Conservation (phyloP, 768 basidiomycete species). For the Mycena galericulata region DNA sequence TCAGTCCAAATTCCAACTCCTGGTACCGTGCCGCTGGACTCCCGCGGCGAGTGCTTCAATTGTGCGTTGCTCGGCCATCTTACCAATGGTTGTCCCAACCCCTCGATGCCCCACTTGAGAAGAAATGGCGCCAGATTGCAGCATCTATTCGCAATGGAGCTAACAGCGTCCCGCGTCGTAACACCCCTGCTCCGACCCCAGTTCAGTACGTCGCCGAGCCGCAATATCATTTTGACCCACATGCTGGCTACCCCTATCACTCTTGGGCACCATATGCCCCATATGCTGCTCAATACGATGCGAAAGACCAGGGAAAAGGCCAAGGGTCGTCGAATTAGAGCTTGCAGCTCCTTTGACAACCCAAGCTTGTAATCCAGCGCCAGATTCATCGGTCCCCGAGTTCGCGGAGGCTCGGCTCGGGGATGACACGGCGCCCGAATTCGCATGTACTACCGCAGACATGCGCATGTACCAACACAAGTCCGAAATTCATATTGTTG, state of each 20-base stretch:
- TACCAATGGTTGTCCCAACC: too few relatives aligned
- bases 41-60: too few relatives aligned
- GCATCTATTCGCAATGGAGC: too few relatives aligned
- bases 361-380: background rate
- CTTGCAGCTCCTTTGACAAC: constrained; percentile 4
- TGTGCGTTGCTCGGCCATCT: too few relatives aligned
- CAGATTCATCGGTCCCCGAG: background rate
- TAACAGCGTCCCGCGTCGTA: background rate
- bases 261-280: background rate
- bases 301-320: constrained; percentile 25
- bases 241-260: background rate
- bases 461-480: background rate
- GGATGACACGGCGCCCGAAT: constrained; percentile 8
- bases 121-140: too few relatives aligned
- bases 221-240: background rate
- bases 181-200: background rate
- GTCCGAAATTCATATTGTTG: background rate
- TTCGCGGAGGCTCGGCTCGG: too few relatives aligned
- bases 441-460: constrained; percentile 6
- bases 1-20: too few relatives aligned
- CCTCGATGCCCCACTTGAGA: too few relatives aligned
- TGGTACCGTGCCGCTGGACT: too few relatives aligned
- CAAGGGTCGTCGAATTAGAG: constrained; percentile 24
- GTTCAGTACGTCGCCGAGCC: background rate
- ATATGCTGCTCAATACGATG: background rate